A percentile compares a stretch with the other conserved stretches of the same genome.
Evolutionary conservation across 1,139 yeast genomes (phyloP).

Genomic region (Fermentozyma sake): DNA sequence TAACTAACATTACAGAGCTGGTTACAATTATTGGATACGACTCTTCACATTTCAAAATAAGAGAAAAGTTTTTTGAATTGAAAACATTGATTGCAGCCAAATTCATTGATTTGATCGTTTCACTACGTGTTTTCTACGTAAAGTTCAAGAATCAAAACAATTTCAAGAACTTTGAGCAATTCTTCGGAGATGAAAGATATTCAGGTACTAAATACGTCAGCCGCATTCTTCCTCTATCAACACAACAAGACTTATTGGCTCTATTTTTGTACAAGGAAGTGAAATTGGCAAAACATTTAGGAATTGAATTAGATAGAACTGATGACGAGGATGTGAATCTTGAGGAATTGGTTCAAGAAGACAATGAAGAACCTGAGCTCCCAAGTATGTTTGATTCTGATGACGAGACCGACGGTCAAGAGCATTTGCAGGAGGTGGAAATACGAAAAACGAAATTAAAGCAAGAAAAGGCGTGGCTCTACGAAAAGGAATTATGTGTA

Average conservation of each 20-base stretch:
- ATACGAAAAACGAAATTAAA: conserved; percentile 7
- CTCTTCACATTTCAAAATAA: too few relatives aligned
- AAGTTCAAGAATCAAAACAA: conserved; percentile 22
- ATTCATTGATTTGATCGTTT: conserved; percentile 28
- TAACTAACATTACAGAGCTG: too few relatives aligned
- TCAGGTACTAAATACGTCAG: conserved; percentile 8
- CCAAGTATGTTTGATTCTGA: conserved; percentile 15
- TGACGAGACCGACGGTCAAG: too few relatives aligned
- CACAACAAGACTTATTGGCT: conserved; percentile 24
- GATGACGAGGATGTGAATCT: conserved; percentile 58
- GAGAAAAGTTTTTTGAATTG: conserved; percentile 18
- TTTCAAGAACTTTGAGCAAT: conserved; percentile 25
- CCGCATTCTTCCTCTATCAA: conserved; percentile 15
- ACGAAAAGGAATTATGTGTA: conserved; percentile 47
- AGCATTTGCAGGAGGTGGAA: conserved; percentile 4
- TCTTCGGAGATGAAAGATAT: conserved; percentile 18
- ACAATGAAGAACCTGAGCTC: conserved; percentile 8
- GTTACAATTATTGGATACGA: too few relatives aligned
- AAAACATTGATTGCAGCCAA: conserved; percentile 23
- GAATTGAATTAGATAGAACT: conserved; percentile 46
- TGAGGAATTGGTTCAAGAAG: conserved; percentile 26
- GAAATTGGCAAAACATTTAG: conserved; percentile 19
- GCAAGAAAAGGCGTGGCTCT: conserved; percentile 21
- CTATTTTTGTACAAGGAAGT: conserved; percentile 34
- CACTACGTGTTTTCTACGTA: conserved; percentile 30